These are phyloP conservation scores for Tetrapisispora nanseiensis DNA, from an alignment of 805 yeast genomes.

Conservation along the genomic window DNA sequence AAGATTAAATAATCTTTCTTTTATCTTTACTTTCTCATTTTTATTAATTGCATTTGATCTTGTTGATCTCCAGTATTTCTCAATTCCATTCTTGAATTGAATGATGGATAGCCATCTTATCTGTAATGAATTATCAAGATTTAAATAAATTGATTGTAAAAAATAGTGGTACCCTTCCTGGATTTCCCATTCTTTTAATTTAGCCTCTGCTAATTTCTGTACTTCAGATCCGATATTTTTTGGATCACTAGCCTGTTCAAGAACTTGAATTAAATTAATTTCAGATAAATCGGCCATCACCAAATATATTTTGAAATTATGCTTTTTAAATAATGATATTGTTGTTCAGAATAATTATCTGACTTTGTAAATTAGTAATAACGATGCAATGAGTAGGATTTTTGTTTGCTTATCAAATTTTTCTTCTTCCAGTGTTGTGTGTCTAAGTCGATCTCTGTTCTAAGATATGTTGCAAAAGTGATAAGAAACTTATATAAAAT, in stretches of 20 bases:
- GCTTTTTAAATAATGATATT: not conserved
- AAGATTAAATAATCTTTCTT: slow-evolving; percentile 45
- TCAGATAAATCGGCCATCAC: slow-evolving; percentile 16
- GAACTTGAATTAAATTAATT: slow-evolving; percentile 28
- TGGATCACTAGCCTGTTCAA: slow-evolving; percentile 42
- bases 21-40: slow-evolving; percentile 63
- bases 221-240: slow-evolving; percentile 36
- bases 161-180: slow-evolving; percentile 48
- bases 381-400: no score
- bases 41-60: slow-evolving; percentile 43
- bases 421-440: no score
- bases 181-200: slow-evolving; percentile 60
- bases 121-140: slow-evolving; percentile 48
- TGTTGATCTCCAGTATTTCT: slow-evolving; percentile 72
- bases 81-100: slow-evolving; percentile 80
- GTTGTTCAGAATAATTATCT: not conserved
- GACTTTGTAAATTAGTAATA: no score
- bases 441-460: no score
- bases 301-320: not conserved
- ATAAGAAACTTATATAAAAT: no score
- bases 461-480: no score
- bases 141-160: slow-evolving; percentile 54
- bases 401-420: no score
- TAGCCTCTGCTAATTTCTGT: slow-evolving; percentile 60
- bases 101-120: slow-evolving; percentile 82